Evolutionary conservation across 352 stramenopile genomes (phyloP), one percentile per base, ranked within the genome.

Genomic region (Phytophthora sojae): DNA sequence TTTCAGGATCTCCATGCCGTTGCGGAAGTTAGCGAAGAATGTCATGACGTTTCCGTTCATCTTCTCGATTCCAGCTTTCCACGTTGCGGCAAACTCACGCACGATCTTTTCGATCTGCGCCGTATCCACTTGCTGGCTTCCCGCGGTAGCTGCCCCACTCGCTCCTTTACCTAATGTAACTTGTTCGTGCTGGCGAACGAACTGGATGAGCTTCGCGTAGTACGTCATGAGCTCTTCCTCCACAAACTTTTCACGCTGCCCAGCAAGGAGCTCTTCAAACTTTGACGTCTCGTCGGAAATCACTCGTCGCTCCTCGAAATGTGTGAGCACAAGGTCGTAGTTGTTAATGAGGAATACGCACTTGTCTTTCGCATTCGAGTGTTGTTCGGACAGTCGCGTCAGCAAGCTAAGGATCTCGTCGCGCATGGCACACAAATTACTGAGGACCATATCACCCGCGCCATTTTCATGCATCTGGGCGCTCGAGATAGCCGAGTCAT

Each of bases 1-100:
- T 80, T 99, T 99, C 32, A 99, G 86, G 74, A 99, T 99, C 68
- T 99, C 98, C 96, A 99, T 99, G 37, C 96, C 97, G 75, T 99
- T 99, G 30, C 94, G 89, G 81, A 99, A 99, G 79, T 99, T 99
- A 37, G 96, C 97, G 80, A 99, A 99, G 70, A 98, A 99, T 45
- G 90, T 98, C 71, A 99, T 92, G 32, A 99, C 93, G 80, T 99
- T 98, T 57, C 92, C 77, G 81, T 99, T 99, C 83, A 99, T 99
- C 61, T 96, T 94, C 78, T 99, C 96, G 65, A 99, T 99, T 6
- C 91, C 95, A 47, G 68, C 76, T 65, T 99, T 99, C 98, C 98
- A 99, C 39, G 91, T 96, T 7, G 86, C 90, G 19, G 95, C 92
- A 87, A 99, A 99, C 71, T 99, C 96, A 47, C 88, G 81, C 25